Conservation (phyloP, 768 basidiomycete genomes). For the Termitomyces sp. region DNA sequence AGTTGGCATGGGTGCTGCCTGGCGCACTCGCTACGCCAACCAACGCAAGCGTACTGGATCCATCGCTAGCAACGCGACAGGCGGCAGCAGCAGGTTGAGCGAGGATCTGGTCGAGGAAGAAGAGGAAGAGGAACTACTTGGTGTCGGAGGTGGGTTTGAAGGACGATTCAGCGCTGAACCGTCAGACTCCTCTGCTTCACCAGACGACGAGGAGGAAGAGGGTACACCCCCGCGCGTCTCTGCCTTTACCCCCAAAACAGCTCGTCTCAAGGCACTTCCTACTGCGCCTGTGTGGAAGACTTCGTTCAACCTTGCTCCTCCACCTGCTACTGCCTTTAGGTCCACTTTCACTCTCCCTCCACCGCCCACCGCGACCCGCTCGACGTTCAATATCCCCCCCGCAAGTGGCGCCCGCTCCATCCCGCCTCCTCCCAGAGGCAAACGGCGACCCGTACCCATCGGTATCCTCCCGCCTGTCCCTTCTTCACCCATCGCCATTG, state of each 20-base stretch:
- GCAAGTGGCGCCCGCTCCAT: conserved; percentile 41
- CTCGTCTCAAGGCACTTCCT: conserved; percentile 40
- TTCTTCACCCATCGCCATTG: conserved; percentile 63
- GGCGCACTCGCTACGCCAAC: conserved; percentile 59
- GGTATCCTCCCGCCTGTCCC: conserved; percentile 69
- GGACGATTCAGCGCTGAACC: conserved; percentile 31
- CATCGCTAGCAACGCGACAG: conserved; percentile 67
- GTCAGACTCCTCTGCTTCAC: conserved; percentile 41
- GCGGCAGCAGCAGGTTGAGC: conserved; percentile 69
- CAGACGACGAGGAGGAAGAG: conserved; percentile 42
- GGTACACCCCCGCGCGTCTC: conserved; percentile 23
- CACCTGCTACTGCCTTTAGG: conserved; percentile 52
- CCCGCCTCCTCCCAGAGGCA: conserved; percentile 40
- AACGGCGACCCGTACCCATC: conserved; percentile 62
- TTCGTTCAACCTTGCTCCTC: conserved; percentile 52
- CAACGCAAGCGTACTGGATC: conserved; percentile 72
- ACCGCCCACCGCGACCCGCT: conserved; percentile 43
- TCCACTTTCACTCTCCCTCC: conserved; percentile 48
- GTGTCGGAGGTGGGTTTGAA: conserved; percentile 66
- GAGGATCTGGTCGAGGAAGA: conserved; percentile 83
- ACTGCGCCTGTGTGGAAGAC: conserved; percentile 61
- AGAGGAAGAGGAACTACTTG: conserved; percentile 71
- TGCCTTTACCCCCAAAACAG: conserved; percentile 26
- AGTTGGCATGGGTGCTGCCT: conserved; percentile 64
- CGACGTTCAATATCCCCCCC: conserved; percentile 53